Base-by-base conservation (phyloP, 176 grass and related monocot genomes). In the Eleusine coracana region DNA sequence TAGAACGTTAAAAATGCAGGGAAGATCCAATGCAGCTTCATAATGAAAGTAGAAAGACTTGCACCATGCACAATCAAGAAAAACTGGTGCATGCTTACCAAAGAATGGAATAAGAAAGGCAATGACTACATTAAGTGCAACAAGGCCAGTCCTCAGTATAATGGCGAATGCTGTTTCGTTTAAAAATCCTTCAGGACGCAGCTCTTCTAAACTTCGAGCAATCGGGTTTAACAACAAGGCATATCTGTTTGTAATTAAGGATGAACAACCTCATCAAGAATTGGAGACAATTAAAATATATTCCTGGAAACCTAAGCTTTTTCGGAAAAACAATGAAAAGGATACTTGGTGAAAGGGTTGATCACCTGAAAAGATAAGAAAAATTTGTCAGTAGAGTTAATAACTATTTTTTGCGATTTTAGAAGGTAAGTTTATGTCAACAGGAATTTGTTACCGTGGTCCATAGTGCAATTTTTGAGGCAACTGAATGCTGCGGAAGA, bases 321-420 rank as follows among this genome's bases (percentile, higher is more conserved):
- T 1, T 21, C 39, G 38, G 80, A 4, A 46, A 17, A 27, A 64
- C 16, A 8, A 25, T 50, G 7, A 59, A 83, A 93, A 95, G 90
- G 95, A 95, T 98, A 98, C 84, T 98, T 98, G 5, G 92, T 98
- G 75, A 98, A 98, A 59, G 96, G 96, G 71, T 90, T 93, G 73
- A 95, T 78, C 63, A 98, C 96, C 96, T 98, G 88, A 71, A 66
- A 74, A 84, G 20, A 83, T 2, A 83, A 77, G 51, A 82, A 77
- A 49, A 27, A 8, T 3, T 45, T 74, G 66, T 55, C 17, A 72
- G 28, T 70, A 80, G 29, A 65, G 81, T 12, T 16, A 73, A 36
- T 6, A 68, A 56, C 16, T 4, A 3, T 70, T 49, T 61, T 14
- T 51, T 63, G 34, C 51, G 60, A 45, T 81, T 52, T 58, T 23